Percentiles rank a stretch among this genome's conserved stretches.
phyloP scores from a whole-genome alignment of 2,329 filamentous ascomycete species.

The Colletotrichum phormii region DNA sequence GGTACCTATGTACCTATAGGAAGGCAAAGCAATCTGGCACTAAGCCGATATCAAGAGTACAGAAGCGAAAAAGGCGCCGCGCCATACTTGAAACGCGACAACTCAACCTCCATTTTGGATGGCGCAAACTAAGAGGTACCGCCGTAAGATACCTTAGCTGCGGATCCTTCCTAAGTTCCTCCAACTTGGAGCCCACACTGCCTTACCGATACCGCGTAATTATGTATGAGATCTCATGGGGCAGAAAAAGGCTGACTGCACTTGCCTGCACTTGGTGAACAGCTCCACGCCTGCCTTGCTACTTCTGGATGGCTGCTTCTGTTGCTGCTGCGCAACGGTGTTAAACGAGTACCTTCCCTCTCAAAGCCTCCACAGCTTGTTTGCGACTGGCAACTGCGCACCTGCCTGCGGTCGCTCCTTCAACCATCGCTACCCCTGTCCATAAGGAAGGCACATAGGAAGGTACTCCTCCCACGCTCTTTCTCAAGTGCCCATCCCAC shows the following conservation, averaged over 20 bases:
- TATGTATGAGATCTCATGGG: neutral
- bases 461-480: neutral
- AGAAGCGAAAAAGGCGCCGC: slow-evolving; percentile 10
- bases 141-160: neutral
- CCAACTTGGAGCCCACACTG: neutral
- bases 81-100: slow-evolving; percentile 32
- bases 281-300: neutral
- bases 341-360: neutral
- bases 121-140: neutral
- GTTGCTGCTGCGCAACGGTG: slow-evolving; percentile 13
- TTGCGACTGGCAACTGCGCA: neutral
- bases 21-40: neutral
- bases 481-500: neutral
- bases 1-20: neutral
- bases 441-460: neutral
- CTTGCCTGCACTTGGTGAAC: neutral
- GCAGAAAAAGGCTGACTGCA: neutral
- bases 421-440: slow-evolving; percentile 30
- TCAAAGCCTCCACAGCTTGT: neutral
- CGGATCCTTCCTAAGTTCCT: neutral
- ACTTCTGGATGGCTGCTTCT: neutral
- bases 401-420: neutral
- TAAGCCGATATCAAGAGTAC: neutral
- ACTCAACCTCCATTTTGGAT: neutral
- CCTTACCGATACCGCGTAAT: no score